Base-by-base conservation (phyloP, 768 basidiomycete species). In the Lanmaoa rubissima region DNA sequence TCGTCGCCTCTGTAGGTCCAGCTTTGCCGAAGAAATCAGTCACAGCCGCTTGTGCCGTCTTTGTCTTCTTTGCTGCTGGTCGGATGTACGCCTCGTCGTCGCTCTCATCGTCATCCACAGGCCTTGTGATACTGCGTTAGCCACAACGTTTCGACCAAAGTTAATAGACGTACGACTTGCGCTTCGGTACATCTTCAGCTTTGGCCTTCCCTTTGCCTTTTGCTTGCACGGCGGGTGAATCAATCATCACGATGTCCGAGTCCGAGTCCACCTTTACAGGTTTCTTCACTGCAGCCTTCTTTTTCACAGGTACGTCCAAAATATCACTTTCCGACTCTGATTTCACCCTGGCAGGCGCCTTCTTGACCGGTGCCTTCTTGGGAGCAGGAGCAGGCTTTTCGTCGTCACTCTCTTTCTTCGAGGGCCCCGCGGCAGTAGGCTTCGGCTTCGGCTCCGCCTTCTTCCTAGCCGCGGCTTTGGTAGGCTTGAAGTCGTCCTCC, bases 11-110 rank as follows among this genome's bases (percentile, higher is more conserved):
- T 2, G 72, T 65, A 11, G 73, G 68, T 5, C 67, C 71, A 44
- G 61, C 24, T 66, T 86, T 85, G 38, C 69, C 71, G 61, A 87
- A 85, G 76, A 86, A 88, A 64, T 87, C 85, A 5, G 81, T 81
- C 54, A 87, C 70, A 5, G 76, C 62, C 0, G 77, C 66, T 53
- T 81, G 76, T 10, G 65, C 36, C 21, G 67, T 64, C 48, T 76
- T 74, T 61, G 77, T 78, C 73, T 82, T 85, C 78, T 87, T 88
- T 52, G 74, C 70, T 0, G 72, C 76, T 8, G 83, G 83, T 58
- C 81, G 80, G 45, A 69, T 52, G 36, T 73, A 69, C 24, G 63
- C 61, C 31, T 79, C 78, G 16, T 79, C 80, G 21, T 80, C 79
- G 52, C 76, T 75, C 44, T 73, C 74, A 21, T 74, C 61, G 12